Evolutionary conservation across 2,329 filamentous ascomycete species (phyloP), one percentile per base, ranked within the genome.

Genomic region (Metarhizium brunneum): DNA sequence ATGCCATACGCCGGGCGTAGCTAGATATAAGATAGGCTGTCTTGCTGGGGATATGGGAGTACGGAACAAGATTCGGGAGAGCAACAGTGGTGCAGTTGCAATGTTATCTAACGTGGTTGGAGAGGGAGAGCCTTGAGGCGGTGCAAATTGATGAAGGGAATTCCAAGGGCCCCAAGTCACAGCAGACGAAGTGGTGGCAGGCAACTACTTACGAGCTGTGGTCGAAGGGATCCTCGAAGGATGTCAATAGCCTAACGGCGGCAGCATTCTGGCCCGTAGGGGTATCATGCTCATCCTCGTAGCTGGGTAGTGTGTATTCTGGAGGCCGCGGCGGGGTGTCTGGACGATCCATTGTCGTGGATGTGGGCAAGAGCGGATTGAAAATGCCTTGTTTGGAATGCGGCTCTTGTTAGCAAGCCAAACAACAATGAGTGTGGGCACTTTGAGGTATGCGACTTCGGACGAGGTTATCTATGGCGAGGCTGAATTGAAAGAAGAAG

Each of bases 191-290:
- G n/a, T 25, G 45, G 51, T 60, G 66, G 64, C 25, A 25, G 25
- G 25, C 4, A 25, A 25, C 25, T 71, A 85, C 82, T 74, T 85
- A 85, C 81, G 78, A 74, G 66, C 74, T 71, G 55, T 59, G 75
- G 70, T 71, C 72, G 63, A 66, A 61, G n/a, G 77, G 70, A 50
- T 84, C 82, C 64, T 85, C 83, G 67, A 83, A 75, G 6, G 81
- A 84, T 53, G 82, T 85, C 70, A 86, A 71, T 63, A 86, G 71
- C 63, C 83, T 77, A 54, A 86, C 77, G 58, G 76, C 79, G 38
- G 82, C 76, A 48, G 75, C 69, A 64, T 78, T 79, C 55, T 75
- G 71, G 57, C 73, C 72, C 43, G 71, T 72, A 18, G 75, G 74
- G 32, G 73, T 76, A 59, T 75, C 71, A 61, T 78, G 71, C 30